Base-by-base conservation (phyloP, 2,329 filamentous ascomycete genomes). In the Pseudovirgaria hyperparasitica region DNA sequence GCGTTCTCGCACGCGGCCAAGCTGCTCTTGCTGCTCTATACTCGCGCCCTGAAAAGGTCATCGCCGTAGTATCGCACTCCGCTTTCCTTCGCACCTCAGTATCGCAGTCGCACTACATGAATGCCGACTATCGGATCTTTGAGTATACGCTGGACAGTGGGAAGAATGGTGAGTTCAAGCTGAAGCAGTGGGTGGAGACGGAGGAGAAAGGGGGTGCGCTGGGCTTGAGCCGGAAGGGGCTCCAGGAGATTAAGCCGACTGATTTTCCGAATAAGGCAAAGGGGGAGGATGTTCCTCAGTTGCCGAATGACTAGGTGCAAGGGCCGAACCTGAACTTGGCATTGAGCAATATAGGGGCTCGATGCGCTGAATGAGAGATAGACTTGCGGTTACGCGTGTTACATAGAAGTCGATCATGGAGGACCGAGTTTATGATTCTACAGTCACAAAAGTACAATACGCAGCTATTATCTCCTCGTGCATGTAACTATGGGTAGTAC, bases 41-140 rank as follows among this genome's bases (percentile, higher is more conserved):
- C 33, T 37, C 40, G 9, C 58, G 73, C 1, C 62, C 65, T 0
- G 73, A 79, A 49, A 69, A 70, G 38, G 58, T 73, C 27, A 62
- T 80, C 28, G 60, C 74, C 7, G 72, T 79, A 0, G 72, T 80
- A 4, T 69, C 67, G 2, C 74, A 79, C 50, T 71, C 73, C 2
- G 71, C 65, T 0, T 79, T 78, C 44, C 39, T 79, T 34, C 55
- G 72, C n/a, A 46, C 58, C 3, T 70, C 62, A 6, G 62, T 78
- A 6, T 63, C 60, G 6, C 65, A 70, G 22, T 42, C 47, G 13
- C 39, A 46, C 28, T 58, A 51, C 31, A 67, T 64, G 43, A 78
- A 78, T 35, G 67, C 66, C 8, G 74, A 79, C 40, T 79, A 72
- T 46, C 63, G 74, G 9, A 54, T 77, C 16, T 78, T 77, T 39